Evolutionary conservation across 2,329 filamentous ascomycete species (phyloP).

Genomic region (Mycosphaerella sp.): DNA sequence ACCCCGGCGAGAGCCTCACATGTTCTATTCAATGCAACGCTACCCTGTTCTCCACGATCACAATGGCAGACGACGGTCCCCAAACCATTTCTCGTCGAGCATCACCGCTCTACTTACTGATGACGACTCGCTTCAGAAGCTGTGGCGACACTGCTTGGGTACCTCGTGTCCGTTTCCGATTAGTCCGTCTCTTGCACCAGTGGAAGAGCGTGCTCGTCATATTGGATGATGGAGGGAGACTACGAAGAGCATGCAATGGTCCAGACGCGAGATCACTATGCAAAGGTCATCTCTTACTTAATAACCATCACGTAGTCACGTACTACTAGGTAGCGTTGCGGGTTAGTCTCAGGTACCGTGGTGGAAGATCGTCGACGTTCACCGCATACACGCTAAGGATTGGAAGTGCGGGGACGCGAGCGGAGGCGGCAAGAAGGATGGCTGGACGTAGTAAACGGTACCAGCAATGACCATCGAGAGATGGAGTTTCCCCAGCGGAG

Average conservation of each 20-base stretch:
- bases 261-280: constrained; percentile 1
- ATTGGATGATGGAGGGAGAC: constrained; percentile 1
- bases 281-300: constrained; percentile 12
- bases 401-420: constrained; percentile 11
- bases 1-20: constrained; percentile 11
- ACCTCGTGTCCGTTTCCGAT: constrained; percentile 1
- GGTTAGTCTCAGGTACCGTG: constrained; percentile 14
- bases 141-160: neutral
- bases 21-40: constrained; percentile 4
- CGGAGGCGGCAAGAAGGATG: neutral
- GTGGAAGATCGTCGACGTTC: constrained; percentile 8
- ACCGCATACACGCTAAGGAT: constrained; percentile 7
- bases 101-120: neutral
- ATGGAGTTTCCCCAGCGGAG: neutral
- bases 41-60: constrained; percentile 5
- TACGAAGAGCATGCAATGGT: constrained; percentile 9
- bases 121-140: neutral
- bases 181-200: constrained; percentile 1
- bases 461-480: neutral
- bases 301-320: constrained; percentile 13
- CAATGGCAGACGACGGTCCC: constrained; percentile 1
- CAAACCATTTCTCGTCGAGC: neutral
- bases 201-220: constrained; percentile 1
- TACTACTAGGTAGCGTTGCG: neutral
- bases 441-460: neutral